These are phyloP conservation scores for Echites panduratus DNA, from an alignment of 257 asterid genomes.

Conservation along the genomic window DNA sequence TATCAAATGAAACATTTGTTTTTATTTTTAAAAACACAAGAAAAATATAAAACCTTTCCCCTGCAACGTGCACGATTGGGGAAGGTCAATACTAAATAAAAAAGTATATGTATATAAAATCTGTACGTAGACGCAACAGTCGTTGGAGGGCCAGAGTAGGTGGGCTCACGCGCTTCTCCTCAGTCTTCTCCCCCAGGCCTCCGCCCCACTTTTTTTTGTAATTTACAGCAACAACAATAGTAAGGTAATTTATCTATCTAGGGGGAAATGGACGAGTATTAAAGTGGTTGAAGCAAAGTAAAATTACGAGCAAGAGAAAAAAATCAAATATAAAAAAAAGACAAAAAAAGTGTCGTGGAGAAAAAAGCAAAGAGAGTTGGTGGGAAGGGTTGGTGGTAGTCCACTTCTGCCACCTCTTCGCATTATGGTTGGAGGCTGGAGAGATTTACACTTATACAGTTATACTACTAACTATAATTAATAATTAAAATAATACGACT, in stretches of 20 bases:
- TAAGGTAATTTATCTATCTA: no score
- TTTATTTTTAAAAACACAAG: no score
- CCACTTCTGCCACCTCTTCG: slow-evolving; percentile 9
- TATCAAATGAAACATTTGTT: no score
- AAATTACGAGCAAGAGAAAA: neutral
- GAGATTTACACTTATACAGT: neutral
- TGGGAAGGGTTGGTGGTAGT: slow-evolving; percentile 27
- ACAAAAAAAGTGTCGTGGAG: neutral
- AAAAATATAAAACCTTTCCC: neutral
- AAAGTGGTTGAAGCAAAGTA: neutral
- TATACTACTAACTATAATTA: no score
- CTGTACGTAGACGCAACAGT: neutral
- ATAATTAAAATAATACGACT: no score
- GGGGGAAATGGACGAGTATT: neutral
- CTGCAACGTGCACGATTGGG: neutral
- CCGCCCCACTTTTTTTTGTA: neutral
- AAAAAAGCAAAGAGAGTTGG: slow-evolving; percentile 25
- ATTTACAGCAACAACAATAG: no score
- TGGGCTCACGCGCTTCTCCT: neutral
- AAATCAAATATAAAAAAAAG: neutral
- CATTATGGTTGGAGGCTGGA: slow-evolving; percentile 4
- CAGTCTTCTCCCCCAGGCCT: no score
- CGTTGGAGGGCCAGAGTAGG: neutral
- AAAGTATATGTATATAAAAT: neutral
- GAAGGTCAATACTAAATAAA: neutral